Base-by-base conservation (phyloP, 179 eudicot genomes). In the Beta lomatogona region DNA sequence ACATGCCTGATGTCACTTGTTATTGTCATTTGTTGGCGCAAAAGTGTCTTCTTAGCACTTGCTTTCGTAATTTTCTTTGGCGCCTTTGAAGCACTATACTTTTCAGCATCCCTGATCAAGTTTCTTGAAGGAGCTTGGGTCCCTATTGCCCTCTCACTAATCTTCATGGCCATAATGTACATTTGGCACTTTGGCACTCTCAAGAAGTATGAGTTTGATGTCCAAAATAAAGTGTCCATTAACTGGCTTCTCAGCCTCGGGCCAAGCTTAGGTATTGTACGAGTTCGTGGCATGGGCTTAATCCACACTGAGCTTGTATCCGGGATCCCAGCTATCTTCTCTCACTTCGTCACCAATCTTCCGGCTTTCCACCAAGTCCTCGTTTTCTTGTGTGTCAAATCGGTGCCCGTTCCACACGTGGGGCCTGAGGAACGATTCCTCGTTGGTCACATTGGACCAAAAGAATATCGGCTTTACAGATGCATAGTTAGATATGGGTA, bases 51-150 rank as follows among this genome's bases (percentile, higher is more conserved):
- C 66, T 81, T 92, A 10, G 98, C 98, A 19, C 69, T 93, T n/a
- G 83, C 84, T 21, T 95, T 95, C 54, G 91, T 95, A 16, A 8
- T 91, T 31, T 91, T 95, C 80, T 95, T 95, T 73, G 98, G 98
- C 59, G 77, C 91, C 15, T 88, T 95, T 25, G 98, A 95, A 79
- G 93, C 98, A 28, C 89, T 95, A 58, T 95, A 92, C 82, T 95
- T 95, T 88, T 88, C 98, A 0, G 98, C 98, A 74, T 92, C 97
- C 60, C 87, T 95, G 12, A 90, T 93, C 86, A 95, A 93, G 85
- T 95, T 95, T 81, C 91, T 91, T 3, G 97, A 95, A 85, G 98
- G 98, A 44, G 98, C 98, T 0, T 95, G 98, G 98, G 97, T 95
- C 45, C 98, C 98, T 0, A 82, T 95, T 12, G 98, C 88, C 31